Base-by-base conservation (phyloP, 805 yeast genomes). In the Lachancea kluyveri region DNA sequence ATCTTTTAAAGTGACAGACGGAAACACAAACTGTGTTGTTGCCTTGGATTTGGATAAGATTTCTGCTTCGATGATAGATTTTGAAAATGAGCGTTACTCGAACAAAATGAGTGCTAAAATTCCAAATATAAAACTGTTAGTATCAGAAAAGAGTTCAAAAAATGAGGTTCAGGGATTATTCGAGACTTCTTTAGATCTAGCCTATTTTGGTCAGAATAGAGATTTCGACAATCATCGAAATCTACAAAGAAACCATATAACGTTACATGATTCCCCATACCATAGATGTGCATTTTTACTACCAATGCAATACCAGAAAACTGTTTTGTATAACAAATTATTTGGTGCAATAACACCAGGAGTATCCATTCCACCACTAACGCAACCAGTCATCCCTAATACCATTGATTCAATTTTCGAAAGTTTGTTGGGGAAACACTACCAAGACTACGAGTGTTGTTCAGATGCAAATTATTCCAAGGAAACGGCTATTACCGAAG, bases 211-310 rank as follows among this genome's bases (percentile, higher is more conserved):
- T 14, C 77, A 73, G 36, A 72, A 72, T 33, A 56, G 61, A 8
- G 62, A 73, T 37, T 68, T 68, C 40, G 52, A 51, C 0, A 65
- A 67, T 8, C 69, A 71, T 25, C 57, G 74, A 31, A 46, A 50
- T 7, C 47, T 59, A 12, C 96, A 88, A 51, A 77, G 77, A 31
- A 62, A 64, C 2, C 94, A 83, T 53, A 57, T 88, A 2, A 59
- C 72, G 12, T 42, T 62, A 5, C 82, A 85, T 45, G 98, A 92
- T 63, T 81, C 83, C 0, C 86, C 95, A 0, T 86, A 75, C 40
- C 92, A 85, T 43, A 60, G 98, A 34, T 64, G 77, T 13, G 79
- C 92, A 0, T 88, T 86, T 51, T 54, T 90, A 17, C 52, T 90
- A 6, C 68, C 71, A 3, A 67, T 65, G 5, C 65, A 67, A 9